Conservation (phyloP, 352 stramenopile species). For the Globisporangium spiculum region DNA sequence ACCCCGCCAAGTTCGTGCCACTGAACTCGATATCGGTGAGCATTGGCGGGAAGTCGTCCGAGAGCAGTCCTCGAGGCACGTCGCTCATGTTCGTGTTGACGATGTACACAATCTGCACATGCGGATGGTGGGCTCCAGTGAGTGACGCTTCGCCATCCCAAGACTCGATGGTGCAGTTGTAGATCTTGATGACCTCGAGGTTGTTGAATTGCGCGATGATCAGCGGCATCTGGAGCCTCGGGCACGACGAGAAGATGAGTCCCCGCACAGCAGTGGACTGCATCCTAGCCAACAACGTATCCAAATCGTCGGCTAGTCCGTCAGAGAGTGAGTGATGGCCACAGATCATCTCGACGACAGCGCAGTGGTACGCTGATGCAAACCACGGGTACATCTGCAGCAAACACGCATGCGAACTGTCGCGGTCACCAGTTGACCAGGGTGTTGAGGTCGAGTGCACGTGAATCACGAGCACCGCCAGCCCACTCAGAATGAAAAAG, state of each 20-base stretch:
- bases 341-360: background rate
- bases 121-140: constrained; percentile 18
- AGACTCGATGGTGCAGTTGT: constrained; percentile 33
- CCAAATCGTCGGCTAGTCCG: constrained; percentile 7
- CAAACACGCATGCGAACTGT: background rate
- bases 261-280: constrained; percentile 18
- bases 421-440: too few relatives aligned
- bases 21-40: constrained; percentile 41
- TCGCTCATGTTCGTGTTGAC: constrained; percentile 30
- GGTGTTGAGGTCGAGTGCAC: background rate
- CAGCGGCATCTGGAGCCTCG: constrained; percentile 23
- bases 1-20: constrained; percentile 28
- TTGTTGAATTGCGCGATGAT: constrained; percentile 23
- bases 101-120: constrained; percentile 27
- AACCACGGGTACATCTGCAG: constrained; percentile 4
- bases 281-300: constrained; percentile 18
- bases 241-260: constrained; percentile 36
- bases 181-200: constrained; percentile 36
- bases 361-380: background rate
- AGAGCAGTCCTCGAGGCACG: constrained; percentile 30
- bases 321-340: too few relatives aligned
- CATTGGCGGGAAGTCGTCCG: constrained; percentile 27
- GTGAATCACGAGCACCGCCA: background rate
- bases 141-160: constrained; percentile 28
- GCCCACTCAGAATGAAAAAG: background rate